These are phyloP conservation scores for Penstemon davidsonii DNA, from an alignment of 257 asterid genomes.

Conservation along the genomic window DNA sequence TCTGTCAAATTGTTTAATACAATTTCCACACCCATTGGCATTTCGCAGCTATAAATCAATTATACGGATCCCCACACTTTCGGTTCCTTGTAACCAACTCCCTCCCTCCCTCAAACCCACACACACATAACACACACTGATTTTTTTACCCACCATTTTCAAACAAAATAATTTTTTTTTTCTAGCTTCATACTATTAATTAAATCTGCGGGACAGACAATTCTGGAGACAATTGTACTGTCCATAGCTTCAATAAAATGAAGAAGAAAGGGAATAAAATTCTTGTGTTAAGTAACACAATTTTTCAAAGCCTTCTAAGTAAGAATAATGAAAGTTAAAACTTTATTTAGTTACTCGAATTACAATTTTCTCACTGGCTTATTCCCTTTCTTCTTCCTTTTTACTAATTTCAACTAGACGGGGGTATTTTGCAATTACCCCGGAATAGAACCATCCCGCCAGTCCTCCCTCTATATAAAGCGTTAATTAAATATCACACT, in stretches of 20 bases:
- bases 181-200: too few species aligned
- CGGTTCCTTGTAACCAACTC: conserved; percentile 33
- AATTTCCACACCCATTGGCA: not conserved
- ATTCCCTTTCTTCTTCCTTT: too few species aligned
- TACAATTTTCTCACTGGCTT: too few species aligned
- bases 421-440: too few species aligned
- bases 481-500: too few species aligned
- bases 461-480: too few species aligned
- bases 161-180: not conserved
- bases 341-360: not conserved
- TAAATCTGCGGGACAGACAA: too few species aligned
- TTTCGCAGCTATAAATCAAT: conserved; percentile 26
- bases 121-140: not conserved
- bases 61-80: conserved; percentile 30
- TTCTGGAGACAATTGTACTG: not conserved
- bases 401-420: too few species aligned
- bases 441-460: too few species aligned
- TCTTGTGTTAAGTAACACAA: conserved; percentile 27
- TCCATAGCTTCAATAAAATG: conserved; percentile 23
- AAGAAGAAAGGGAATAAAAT: conserved; percentile 23
- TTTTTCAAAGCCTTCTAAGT: not conserved
- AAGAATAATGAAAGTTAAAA: not conserved
- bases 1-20: not conserved
- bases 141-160: conserved; percentile 14
- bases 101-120: not conserved